Conservation (phyloP, 139 green algal genomes). For the Desmodesmus armatus region DNA sequence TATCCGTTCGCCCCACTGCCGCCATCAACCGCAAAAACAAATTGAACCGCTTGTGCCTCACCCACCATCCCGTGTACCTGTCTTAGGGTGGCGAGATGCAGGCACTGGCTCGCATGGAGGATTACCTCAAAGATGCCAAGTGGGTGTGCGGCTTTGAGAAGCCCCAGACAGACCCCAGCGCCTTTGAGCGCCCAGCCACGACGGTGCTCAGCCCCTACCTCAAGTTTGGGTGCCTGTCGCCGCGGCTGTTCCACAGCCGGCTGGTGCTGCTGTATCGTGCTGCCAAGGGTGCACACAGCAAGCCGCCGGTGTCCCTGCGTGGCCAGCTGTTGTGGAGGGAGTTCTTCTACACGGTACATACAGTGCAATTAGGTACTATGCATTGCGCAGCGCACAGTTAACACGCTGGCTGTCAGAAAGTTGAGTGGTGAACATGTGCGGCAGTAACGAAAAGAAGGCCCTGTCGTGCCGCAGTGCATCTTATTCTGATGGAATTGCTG, state of each 20-base stretch:
- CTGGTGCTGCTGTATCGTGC: conserved; percentile 53
- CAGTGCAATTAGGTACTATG: too few relatives aligned
- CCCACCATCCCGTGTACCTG: background rate
- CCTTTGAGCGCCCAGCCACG: conserved; percentile 83
- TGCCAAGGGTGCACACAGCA: conserved; percentile 59
- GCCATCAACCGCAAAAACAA: too few relatives aligned
- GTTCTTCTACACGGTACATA: conserved; percentile 88
- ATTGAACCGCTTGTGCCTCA: background rate
- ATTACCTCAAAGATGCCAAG: conserved; percentile 55
- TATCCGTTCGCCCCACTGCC: too few relatives aligned
- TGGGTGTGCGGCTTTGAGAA: conserved; percentile 84
- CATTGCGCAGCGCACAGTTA: too few relatives aligned
- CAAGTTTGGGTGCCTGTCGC: conserved; percentile 77
- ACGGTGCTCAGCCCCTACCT: conserved; percentile 93
- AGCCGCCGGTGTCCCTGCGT: conserved; percentile 85
- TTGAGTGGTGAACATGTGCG: too few relatives aligned
- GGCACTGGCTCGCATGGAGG: conserved; percentile 75
- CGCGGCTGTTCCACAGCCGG: conserved; percentile 41
- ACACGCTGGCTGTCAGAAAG: too few relatives aligned
- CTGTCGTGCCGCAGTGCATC: too few relatives aligned
- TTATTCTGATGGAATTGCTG: too few relatives aligned
- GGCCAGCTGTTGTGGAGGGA: conserved; percentile 91
- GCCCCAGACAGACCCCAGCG: conserved; percentile 85
- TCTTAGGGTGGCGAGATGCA: conserved; percentile 82
- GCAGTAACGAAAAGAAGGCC: too few relatives aligned